Conservation (phyloP, 2,329 filamentous ascomycete species). For the Botrytis squamosa region DNA sequence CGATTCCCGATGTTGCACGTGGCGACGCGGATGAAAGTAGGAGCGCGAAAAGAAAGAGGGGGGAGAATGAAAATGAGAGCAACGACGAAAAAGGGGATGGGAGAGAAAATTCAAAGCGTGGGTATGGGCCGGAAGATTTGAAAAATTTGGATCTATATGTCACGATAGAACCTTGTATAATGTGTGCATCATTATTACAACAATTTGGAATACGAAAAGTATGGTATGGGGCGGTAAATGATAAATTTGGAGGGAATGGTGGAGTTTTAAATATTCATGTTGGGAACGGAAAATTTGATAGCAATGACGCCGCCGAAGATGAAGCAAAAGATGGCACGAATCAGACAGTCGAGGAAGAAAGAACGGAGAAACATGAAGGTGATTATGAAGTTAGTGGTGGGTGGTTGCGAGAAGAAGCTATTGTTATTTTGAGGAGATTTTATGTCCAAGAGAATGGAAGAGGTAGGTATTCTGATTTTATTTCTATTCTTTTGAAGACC, state of each 20-base stretch:
- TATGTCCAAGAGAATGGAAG: constrained; percentile 98
- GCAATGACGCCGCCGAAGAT: neutral
- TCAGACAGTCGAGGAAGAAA: constrained; percentile 3
- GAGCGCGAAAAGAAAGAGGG: constrained; percentile 28
- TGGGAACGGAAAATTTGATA: constrained; percentile 29
- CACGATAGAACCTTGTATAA: constrained; percentile 97
- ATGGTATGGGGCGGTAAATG: constrained; percentile 93
- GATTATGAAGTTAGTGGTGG: constrained; percentile 83
- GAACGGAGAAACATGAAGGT: constrained; percentile 60
- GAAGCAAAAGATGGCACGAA: constrained; percentile 68
- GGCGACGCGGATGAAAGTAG: neutral
- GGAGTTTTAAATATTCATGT: constrained; percentile 83
- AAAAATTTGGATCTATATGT: constrained; percentile 80
- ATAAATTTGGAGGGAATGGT: constrained; percentile 94
- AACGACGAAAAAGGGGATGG: neutral
- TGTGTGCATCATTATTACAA: constrained; percentile 91
- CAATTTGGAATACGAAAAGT: constrained; percentile 87
- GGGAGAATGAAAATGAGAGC: neutral
- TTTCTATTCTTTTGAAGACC: neutral
- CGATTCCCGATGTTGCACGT: constrained; percentile 44
- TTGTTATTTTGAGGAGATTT: constrained; percentile 87
- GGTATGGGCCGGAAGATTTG: constrained; percentile 57
- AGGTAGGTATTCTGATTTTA: constrained; percentile 52
- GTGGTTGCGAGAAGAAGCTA: constrained; percentile 79
- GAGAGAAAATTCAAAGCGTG: constrained; percentile 50